A percentile compares a stretch with the other conserved stretches of the same genome.
Conservation (phyloP, 2,329 filamentous ascomycete genomes). For the Claviceps arundinis region DNA sequence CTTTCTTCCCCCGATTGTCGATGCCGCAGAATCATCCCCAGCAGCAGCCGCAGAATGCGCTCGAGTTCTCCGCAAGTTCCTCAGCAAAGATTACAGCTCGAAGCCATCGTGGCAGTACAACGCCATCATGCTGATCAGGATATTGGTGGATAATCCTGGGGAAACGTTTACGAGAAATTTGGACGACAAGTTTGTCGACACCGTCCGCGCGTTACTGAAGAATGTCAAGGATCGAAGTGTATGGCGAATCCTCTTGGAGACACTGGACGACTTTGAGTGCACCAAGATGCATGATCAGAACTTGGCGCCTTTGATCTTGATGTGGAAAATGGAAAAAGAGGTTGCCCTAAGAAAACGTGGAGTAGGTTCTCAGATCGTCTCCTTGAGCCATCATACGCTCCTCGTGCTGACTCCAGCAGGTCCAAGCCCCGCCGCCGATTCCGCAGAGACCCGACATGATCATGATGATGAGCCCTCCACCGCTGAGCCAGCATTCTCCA, state of each 20-base stretch:
- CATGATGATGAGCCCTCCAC: slow-evolving; percentile 4
- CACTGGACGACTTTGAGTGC: slow-evolving; percentile 62
- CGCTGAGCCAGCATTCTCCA: slow-evolving; percentile 28
- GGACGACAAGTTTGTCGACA: slow-evolving; percentile 70
- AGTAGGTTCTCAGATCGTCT: slow-evolving; percentile 22
- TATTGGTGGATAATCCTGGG: slow-evolving; percentile 84
- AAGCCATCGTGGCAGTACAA: slow-evolving; percentile 77
- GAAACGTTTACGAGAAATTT: slow-evolving; percentile 81
- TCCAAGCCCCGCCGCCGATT: slow-evolving; percentile 8
- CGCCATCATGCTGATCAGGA: slow-evolving; percentile 86
- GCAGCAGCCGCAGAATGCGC: slow-evolving; percentile 72
- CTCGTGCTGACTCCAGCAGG: slow-evolving; percentile 8
- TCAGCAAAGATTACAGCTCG: slow-evolving; percentile 56
- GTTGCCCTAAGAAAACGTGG: slow-evolving; percentile 40
- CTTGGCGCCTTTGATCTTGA: slow-evolving; percentile 54
- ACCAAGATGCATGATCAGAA: slow-evolving; percentile 64
- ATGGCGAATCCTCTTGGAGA: slow-evolving; percentile 77
- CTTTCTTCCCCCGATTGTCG: slow-evolving; percentile 85
- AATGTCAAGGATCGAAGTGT: slow-evolving; percentile 61
- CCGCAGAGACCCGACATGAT: slow-evolving; percentile 8
- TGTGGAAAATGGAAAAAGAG: slow-evolving; percentile 85
- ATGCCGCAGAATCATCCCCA: slow-evolving; percentile 85
- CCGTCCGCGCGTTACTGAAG: slow-evolving; percentile 61
- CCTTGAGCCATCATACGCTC: neutral
- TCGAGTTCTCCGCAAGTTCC: slow-evolving; percentile 65